A percentile compares a stretch with the other conserved stretches of the same genome.
Evolutionary conservation across 495 filamentous ascomycete genomes (phyloP).

Genomic region (Aspergillus sclerotiicarbonarius): DNA sequence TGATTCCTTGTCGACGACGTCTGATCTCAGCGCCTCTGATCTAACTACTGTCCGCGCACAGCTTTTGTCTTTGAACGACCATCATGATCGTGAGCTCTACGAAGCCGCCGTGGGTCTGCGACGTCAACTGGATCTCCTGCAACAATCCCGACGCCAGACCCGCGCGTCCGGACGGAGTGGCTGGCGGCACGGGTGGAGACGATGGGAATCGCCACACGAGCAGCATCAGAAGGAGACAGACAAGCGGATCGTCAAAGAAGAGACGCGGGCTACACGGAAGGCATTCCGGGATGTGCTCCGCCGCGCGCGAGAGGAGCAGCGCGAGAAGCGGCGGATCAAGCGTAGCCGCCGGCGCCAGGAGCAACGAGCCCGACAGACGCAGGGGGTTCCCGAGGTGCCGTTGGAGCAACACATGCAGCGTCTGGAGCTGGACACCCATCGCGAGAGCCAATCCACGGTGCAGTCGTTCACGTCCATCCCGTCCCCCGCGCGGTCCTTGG

Average conservation of each 20-base stretch:
- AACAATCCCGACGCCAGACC: constrained; percentile 39
- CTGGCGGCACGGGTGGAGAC: constrained; percentile 33
- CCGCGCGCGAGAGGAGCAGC: constrained; percentile 41
- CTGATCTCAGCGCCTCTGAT: constrained; percentile 41
- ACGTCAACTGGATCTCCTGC: constrained; percentile 33
- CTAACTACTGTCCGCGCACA: constrained; percentile 41
- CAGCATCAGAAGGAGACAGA: constrained; percentile 32
- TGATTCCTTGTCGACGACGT: constrained; percentile 41
- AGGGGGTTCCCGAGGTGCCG: not conserved
- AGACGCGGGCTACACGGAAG: constrained; percentile 37
- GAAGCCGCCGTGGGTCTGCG: constrained; percentile 42
- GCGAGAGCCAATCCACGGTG: constrained; percentile 15
- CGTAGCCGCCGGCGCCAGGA: constrained; percentile 25
- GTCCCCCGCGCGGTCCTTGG: constrained; percentile 15
- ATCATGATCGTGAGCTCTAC: constrained; percentile 41
- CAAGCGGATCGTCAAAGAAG: constrained; percentile 37
- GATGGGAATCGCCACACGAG: constrained; percentile 42
- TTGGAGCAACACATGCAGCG: constrained; percentile 24
- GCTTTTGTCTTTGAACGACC: constrained; percentile 36
- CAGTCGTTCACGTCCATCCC: constrained; percentile 13
- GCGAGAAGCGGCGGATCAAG: constrained; percentile 27
- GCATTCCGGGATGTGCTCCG: constrained; percentile 41
- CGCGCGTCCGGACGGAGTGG: constrained; percentile 22
- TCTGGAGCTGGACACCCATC: constrained; percentile 21
- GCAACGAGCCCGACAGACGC: constrained; percentile 11